phyloP scores from a whole-genome alignment of 192 early-diverging fungal species.

The Coemansia sp. region DNA sequence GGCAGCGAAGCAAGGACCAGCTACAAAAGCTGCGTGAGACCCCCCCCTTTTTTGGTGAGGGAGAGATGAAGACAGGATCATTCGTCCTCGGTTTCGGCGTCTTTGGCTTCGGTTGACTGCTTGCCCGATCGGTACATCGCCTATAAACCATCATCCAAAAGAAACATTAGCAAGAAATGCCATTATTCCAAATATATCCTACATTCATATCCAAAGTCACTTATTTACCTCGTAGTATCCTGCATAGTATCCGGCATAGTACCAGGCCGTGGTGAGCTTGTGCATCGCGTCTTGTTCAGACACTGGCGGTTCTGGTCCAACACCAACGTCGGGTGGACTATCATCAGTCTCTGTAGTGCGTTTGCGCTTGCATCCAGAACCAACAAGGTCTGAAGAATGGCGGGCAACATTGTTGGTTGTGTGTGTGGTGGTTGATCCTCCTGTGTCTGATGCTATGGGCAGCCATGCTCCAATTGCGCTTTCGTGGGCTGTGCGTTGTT shows the following conservation, averaged over 20 bases:
- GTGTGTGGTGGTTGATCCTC: neutral
- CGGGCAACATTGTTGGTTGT: too few relatives aligned
- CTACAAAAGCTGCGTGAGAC: neutral
- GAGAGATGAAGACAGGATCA: neutral
- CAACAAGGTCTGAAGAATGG: constrained; percentile 7
- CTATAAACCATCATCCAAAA: too few relatives aligned
- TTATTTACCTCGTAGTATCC: constrained; percentile 65
- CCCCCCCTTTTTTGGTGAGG: too few relatives aligned
- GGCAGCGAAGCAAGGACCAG: neutral
- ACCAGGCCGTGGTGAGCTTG: constrained; percentile 74
- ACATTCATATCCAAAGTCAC: neutral
- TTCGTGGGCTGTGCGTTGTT: constrained; percentile 19
- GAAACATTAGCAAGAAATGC: too few relatives aligned
- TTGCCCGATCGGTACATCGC: neutral
- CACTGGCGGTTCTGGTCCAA: constrained; percentile 11
- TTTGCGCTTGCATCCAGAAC: constrained; percentile 20
- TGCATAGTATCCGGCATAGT: constrained; percentile 73
- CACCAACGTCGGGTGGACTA: constrained; percentile 5
- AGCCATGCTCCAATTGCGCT: constrained; percentile 26
- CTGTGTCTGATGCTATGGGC: neutral
- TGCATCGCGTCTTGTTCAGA: constrained; percentile 61
- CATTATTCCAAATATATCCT: neutral
- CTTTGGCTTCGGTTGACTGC: neutral
- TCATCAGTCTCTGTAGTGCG: neutral
- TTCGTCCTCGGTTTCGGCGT: neutral